Base-by-base conservation (phyloP, 2,329 filamentous ascomycete genomes). In the Ceratocystis cacaofunesta region DNA sequence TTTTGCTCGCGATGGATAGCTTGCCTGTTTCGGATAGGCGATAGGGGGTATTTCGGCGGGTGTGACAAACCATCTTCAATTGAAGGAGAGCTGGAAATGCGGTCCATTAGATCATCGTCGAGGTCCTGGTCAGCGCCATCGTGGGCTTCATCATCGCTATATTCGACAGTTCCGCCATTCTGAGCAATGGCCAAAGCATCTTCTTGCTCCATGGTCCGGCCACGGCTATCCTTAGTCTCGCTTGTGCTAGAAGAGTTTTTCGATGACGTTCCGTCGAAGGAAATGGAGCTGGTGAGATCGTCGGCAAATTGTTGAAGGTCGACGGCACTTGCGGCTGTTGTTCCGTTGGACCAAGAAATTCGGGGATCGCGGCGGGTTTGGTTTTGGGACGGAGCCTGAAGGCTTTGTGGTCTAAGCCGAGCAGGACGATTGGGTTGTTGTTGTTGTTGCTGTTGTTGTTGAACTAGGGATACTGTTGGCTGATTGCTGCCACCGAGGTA, bases 21-120 rank as follows among this genome's bases (percentile, higher is more conserved):
- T 58, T 22, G 52, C 32, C 25, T 58, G n/a, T 61, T 6, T 41
- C 50, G 44, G 55, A 62, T 52, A 19, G 43, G 28, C 44, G 28
- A 52, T 28, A n/a, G 43, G 43, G 61, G 15, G 43, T 50, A 30
- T 15, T 50, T 52, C 22, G 22, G 30, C 50, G 44, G 73, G 77
- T 75, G 76, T 78, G 79, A 94, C 91, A 82, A 86, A 99, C 92
- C 92, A 87, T 97, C 92, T 80, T 95, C 91, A 76, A 99, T 99
- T 71, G 92, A 97, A 73, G 94, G 94, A 72, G 92, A 97, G 76
- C 92, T 97, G 72, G 92, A 97, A 70, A 99, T 96, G 76, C 94
- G 94, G 79, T 97, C 94, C 88, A 95, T 90, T 85, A 96, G 86
- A 75, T 97, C 92, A 76, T 96, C 81, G 72, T 95, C 91, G 74